A percentile compares a stretch with the other conserved stretches of the same genome.
These are phyloP conservation scores for Penicillium sp. DNA, from an alignment of 2,329 filamentous ascomycete genomes.

Conservation along the genomic window DNA sequence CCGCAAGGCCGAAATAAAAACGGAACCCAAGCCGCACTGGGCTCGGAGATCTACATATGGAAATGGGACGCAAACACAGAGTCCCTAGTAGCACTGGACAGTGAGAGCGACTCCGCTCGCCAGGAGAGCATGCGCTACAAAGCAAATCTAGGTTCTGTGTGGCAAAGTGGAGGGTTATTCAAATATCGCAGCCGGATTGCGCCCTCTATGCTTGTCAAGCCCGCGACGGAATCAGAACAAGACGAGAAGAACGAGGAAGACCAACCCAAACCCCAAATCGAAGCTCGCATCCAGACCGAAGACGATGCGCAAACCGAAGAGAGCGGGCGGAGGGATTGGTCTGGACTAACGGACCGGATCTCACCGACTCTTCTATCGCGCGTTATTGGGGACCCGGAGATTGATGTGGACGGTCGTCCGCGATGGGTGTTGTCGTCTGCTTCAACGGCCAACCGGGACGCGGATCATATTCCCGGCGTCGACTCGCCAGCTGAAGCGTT, in stretches of 20 bases:
- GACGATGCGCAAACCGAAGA: conserved; percentile 27
- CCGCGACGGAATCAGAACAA: background rate
- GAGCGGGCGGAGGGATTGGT: conserved; percentile 54
- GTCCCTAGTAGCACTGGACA: conserved; percentile 31
- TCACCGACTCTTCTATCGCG: conserved; percentile 49
- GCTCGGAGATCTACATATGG: conserved; percentile 50
- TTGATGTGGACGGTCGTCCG: conserved; percentile 39
- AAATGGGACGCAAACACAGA: conserved; percentile 51
- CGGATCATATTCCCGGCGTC: conserved; percentile 61
- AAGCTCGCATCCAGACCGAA: conserved; percentile 11
- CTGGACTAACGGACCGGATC: conserved; percentile 50
- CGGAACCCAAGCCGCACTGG: conserved; percentile 4
- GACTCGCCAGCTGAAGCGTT: conserved; percentile 19
- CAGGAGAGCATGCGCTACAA: conserved; percentile 53
- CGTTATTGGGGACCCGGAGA: conserved; percentile 44
- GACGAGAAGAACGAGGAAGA: conserved; percentile 10
- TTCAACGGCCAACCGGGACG: conserved; percentile 54
- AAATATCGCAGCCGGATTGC: conserved; percentile 39
- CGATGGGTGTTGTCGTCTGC: conserved; percentile 57
- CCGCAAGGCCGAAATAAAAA: conserved; percentile 13
- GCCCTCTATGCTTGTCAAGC: conserved; percentile 47
- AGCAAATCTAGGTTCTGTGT: conserved; percentile 56
- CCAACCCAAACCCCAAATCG: background rate
- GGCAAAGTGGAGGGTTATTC: conserved; percentile 49
- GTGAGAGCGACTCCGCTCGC: conserved; percentile 32